Conservation (phyloP, 805 yeast genomes). For the Candida krabiensis region DNA sequence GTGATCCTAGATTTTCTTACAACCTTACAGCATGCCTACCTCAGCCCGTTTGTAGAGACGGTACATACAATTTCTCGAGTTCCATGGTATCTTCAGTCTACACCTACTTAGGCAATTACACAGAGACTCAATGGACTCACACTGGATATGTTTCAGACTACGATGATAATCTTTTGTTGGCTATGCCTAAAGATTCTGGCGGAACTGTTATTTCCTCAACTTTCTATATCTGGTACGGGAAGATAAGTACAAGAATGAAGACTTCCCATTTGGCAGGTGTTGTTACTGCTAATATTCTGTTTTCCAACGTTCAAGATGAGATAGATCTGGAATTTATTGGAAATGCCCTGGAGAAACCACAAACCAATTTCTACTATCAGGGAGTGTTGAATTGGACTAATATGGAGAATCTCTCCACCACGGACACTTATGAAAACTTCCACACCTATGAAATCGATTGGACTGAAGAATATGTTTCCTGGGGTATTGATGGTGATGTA, state of each 20-base stretch:
- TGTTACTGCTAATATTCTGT: conserved; percentile 75
- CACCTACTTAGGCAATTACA: conserved; percentile 62
- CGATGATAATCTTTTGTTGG: conserved; percentile 59
- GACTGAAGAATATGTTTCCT: conserved; percentile 66
- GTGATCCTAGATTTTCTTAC: conserved; percentile 75
- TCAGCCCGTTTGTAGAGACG: conserved; percentile 67
- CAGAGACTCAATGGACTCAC: conserved; percentile 68
- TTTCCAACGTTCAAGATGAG: conserved; percentile 87
- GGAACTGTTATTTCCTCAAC: conserved; percentile 85
- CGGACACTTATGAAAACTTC: conserved; percentile 62
- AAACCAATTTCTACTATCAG: conserved; percentile 78
- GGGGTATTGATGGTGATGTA: conserved; percentile 70
- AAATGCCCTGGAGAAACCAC: conserved; percentile 60
- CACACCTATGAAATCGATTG: conserved; percentile 82
- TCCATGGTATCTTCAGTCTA: conserved; percentile 25
- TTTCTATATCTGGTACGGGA: conserved; percentile 85
- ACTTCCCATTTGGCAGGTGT: conserved; percentile 80
- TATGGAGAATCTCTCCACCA: conserved; percentile 42
- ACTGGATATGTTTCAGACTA: conserved; percentile 57
- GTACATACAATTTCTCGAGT: conserved; percentile 41
- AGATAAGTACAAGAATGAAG: conserved; percentile 65
- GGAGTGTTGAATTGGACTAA: conserved; percentile 72
- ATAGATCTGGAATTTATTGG: conserved; percentile 89
- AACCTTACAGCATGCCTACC: conserved; percentile 77
- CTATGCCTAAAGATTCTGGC: conserved; percentile 73